These are phyloP conservation scores for Citrullus colocynthis DNA, from an alignment of 306 rosid genomes.

Conservation along the genomic window DNA sequence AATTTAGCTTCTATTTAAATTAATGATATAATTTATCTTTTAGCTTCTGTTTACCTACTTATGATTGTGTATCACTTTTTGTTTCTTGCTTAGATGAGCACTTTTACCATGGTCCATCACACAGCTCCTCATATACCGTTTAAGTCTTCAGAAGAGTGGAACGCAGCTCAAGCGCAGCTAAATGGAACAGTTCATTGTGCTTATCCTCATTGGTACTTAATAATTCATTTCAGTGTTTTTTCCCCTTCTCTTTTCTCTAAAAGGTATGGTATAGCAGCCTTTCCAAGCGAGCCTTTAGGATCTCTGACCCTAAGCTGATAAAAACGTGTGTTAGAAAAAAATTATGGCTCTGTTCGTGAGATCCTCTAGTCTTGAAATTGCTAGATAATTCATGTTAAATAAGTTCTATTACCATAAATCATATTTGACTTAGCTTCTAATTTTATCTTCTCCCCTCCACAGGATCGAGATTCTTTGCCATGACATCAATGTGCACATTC, in stretches of 20 bases:
- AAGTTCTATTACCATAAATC: not conserved
- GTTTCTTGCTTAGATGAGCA: constrained; percentile 56
- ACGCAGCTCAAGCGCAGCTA: constrained; percentile 88
- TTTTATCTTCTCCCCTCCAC: constrained; percentile 10
- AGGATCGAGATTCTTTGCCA: constrained; percentile 88
- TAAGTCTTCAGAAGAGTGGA: constrained; percentile 80
- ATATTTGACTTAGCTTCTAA: not conserved
- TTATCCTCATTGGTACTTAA: constrained; percentile 72
- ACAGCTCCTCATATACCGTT: constrained; percentile 97
- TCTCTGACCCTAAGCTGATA: not conserved
- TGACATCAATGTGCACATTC: constrained; percentile 77
- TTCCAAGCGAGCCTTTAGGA: no score
- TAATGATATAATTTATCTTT: no score
- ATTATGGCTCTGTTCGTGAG: not conserved
- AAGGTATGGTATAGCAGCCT: no score
- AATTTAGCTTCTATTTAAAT: not conserved
- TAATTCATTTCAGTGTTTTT: not conserved
- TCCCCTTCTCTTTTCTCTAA: not conserved
- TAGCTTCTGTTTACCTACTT: no score
- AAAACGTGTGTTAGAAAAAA: not conserved
- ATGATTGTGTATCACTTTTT: not conserved
- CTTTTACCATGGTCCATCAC: constrained; percentile 98
- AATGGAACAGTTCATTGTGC: constrained; percentile 96
- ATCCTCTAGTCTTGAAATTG: not conserved
- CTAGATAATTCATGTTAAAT: not conserved